Evolutionary conservation across 768 basidiomycete genomes (phyloP), one percentile per base, ranked within the genome.

Genomic region (Auricularia auricula-judae): DNA sequence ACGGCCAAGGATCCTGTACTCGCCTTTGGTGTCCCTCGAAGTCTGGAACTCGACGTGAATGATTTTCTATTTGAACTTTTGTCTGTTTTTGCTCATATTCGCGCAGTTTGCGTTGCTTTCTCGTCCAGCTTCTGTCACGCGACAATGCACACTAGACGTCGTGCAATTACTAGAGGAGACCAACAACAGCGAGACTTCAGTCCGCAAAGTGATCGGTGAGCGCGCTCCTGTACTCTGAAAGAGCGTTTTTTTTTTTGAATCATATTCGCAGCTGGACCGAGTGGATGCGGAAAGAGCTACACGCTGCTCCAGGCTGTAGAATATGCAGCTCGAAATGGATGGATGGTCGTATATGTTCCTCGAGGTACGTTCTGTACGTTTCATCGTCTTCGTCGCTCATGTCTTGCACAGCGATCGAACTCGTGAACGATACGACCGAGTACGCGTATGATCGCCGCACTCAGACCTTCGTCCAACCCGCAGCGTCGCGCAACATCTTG

Each of bases 311-410:
- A 97, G 72, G 81, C 87, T 0, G 84, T 90, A 0, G 80, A 88
- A 44, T 86, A 91, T 67, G 86, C 85, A 39, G 69, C 81, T 10
- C 74, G 80, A 2, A 80, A 82, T 23, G 81, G 82, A 34, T 94
- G 91, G 89, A 80, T 95, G 23, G 90, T 93, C 18, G 74, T 95
- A 18, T 97, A 94, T 72, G 82, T 93, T 33, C 92, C 94, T 3
- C 80, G 87, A 75, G 84, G 91, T 90, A 36, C 60, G 80, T 2
- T 42, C 21, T 18, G 29, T 0, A 29, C 29, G 2, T 29, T 29
- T 29, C 29, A 29, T 29, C 29, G 29, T 29, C 29, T 29, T 29
- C 29, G 29, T 29, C 29, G 29, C 29, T 29, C 29, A 29, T 29
- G 29, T 29, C 29, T 65, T 21, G 2, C 29, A 36, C 65, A 86